Evolutionary conservation across 2,329 filamentous ascomycete genomes (phyloP).

Genomic region (Fusarium buxicola): DNA sequence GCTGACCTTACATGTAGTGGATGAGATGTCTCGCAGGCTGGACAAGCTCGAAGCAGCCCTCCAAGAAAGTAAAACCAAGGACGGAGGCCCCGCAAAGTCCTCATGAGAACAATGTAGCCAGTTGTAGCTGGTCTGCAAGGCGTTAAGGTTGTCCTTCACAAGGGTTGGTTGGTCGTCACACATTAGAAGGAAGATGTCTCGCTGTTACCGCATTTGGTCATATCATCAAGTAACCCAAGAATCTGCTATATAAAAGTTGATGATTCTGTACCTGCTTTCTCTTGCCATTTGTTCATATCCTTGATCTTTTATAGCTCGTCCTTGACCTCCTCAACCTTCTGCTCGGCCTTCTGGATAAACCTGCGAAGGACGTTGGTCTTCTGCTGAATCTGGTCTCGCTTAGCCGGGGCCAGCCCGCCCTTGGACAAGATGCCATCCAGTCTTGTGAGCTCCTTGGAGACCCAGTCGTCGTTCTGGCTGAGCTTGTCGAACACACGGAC

Average conservation of each 20-base stretch:
- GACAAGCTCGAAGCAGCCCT: slow-evolving; percentile 85
- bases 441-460: slow-evolving; percentile 85
- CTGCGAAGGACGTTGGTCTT: slow-evolving; percentile 89
- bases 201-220: slow-evolving; percentile 27
- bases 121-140: slow-evolving; percentile 8
- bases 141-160: slow-evolving; percentile 31
- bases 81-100: slow-evolving; percentile 53
- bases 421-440: slow-evolving; percentile 85
- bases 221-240: slow-evolving; percentile 37
- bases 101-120: slow-evolving; percentile 10
- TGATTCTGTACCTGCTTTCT: slow-evolving; percentile 23
- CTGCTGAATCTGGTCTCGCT: slow-evolving; percentile 87
- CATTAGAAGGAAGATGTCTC: slow-evolving; percentile 20
- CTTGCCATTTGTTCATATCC: slow-evolving; percentile 14
- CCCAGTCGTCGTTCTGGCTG: slow-evolving; percentile 79
- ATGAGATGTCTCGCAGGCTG: slow-evolving; percentile 89
- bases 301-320: slow-evolving; percentile 52
- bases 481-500: slow-evolving; percentile 91
- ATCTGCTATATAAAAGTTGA: slow-evolving; percentile 33
- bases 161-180: slow-evolving; percentile 24
- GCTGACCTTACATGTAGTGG: slow-evolving; percentile 70
- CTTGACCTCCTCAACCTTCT: slow-evolving; percentile 70
- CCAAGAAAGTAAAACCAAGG: slow-evolving; percentile 65
- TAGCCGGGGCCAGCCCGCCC: slow-evolving; percentile 84
- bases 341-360: slow-evolving; percentile 73